Evolutionary conservation across 208 protist genomes (phyloP).

Genomic region (Trypanosoma boissoni): DNA sequence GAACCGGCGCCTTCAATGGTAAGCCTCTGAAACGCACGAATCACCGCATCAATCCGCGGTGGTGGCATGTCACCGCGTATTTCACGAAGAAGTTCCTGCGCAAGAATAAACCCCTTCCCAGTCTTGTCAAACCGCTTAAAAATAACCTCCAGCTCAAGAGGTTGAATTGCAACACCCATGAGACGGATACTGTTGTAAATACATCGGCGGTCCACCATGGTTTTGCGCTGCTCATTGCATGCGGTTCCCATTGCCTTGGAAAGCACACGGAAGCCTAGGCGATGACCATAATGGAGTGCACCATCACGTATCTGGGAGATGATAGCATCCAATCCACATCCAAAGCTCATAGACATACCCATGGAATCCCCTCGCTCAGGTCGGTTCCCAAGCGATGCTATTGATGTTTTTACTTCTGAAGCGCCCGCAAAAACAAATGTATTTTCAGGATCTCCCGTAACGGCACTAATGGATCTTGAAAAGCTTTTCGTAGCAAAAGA

Average conservation of each 20-base stretch:
- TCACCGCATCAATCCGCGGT: constrained; percentile 51
- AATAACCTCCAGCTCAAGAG: constrained; percentile 71
- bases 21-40: constrained; percentile 67
- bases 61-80: constrained; percentile 74
- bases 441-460: constrained; percentile 59
- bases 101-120: constrained; percentile 69
- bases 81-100: constrained; percentile 75
- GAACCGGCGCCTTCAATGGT: constrained; percentile 72
- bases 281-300: constrained; percentile 58
- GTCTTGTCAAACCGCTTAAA: constrained; percentile 68
- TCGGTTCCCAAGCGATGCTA: neutral
- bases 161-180: constrained; percentile 54
- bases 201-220: constrained; percentile 39
- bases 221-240: constrained; percentile 55
- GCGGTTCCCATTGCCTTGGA: constrained; percentile 68
- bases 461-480: constrained; percentile 38
- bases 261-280: constrained; percentile 70
- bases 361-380: constrained; percentile 5
- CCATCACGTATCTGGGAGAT: constrained; percentile 67
- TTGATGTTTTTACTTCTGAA: neutral
- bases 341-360: constrained; percentile 39
- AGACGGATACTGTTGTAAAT: constrained; percentile 36
- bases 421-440: constrained; percentile 45
- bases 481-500: constrained; percentile 36
- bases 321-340: constrained; percentile 34